phyloP scores from a whole-genome alignment of 2,329 filamentous ascomycete genomes.

The Alternaria ethzedia region DNA sequence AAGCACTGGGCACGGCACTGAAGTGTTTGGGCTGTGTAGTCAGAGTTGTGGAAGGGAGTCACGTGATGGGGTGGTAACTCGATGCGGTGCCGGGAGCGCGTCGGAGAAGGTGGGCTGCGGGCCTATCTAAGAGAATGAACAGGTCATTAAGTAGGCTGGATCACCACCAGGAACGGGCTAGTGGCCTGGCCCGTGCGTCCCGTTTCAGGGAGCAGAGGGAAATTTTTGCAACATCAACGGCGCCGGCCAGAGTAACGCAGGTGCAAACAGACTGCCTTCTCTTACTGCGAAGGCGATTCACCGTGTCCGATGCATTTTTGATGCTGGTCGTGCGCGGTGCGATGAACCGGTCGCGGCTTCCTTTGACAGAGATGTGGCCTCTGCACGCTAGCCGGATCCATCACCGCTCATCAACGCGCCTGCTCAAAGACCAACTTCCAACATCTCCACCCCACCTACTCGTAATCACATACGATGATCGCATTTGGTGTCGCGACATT shows the following conservation, averaged over 20 bases:
- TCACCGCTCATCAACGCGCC: conserved; percentile 26
- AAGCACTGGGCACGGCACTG: conserved; percentile 11
- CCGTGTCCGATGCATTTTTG: neutral
- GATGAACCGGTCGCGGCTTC: conserved; percentile 18
- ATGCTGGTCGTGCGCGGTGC: neutral
- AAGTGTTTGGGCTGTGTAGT: neutral
- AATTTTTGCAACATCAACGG: conserved; percentile 36
- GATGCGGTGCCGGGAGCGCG: conserved; percentile 34
- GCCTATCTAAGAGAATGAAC: conserved; percentile 34
- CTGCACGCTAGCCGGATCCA: conserved; percentile 27
- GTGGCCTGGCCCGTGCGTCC: conserved; percentile 24
- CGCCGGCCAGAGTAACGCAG: conserved; percentile 17
- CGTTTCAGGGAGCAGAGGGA: conserved; percentile 38
- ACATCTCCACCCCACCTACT: neutral
- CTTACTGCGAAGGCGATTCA: neutral
- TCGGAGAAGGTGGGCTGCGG: conserved; percentile 40
- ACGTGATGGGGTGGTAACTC: conserved; percentile 34
- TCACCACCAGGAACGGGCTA: conserved; percentile 25
- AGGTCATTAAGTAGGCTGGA: conserved; percentile 25
- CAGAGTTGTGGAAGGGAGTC: conserved; percentile 14
- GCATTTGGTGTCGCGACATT: neutral
- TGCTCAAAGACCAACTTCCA: conserved; percentile 12
- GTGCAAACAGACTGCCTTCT: neutral
- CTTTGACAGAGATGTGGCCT: conserved; percentile 25
- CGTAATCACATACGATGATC: neutral